Conservation (phyloP, 371 early-diverging fungal genomes). For the Enteropsectra breve region DNA sequence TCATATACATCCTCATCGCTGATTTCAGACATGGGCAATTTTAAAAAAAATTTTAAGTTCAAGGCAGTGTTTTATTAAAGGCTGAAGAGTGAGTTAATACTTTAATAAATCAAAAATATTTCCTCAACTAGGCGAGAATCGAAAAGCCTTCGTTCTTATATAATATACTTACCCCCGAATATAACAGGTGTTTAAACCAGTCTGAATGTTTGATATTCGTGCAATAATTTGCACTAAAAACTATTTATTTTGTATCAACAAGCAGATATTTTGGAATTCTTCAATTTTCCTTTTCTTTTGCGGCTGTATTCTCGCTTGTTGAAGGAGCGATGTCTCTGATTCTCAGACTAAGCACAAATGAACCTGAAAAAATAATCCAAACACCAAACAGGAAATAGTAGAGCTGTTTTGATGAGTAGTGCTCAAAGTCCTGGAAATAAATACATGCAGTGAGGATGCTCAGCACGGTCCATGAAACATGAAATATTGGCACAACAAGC, state of each 20-base stretch:
- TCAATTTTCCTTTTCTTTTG: background rate
- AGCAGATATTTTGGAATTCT: background rate
- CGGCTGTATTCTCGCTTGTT: constrained; percentile 1
- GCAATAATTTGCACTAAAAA: too few relatives aligned
- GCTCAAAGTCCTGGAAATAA: constrained; percentile 70
- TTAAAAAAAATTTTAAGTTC: background rate
- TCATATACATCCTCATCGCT: constrained; percentile 49
- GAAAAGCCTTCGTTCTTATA: too few relatives aligned
- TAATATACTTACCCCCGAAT: too few relatives aligned
- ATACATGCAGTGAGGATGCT: constrained; percentile 70
- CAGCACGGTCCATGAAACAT: constrained; percentile 68
- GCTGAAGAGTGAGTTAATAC: too few relatives aligned
- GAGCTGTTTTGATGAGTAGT: constrained; percentile 65
- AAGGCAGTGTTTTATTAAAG: background rate
- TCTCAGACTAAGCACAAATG: constrained; percentile 62
- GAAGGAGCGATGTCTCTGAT: constrained; percentile 52
- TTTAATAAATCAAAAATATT: too few relatives aligned
- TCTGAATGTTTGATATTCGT: too few relatives aligned
- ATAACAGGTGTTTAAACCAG: too few relatives aligned
- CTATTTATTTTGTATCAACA: too few relatives aligned
- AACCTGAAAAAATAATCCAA: constrained; percentile 67
- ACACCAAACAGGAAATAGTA: constrained; percentile 65
- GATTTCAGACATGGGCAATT: background rate
- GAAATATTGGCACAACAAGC: constrained; percentile 72
- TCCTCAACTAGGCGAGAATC: too few relatives aligned